Conservation (phyloP, 768 basidiomycete species). For the Mycena sanguinolenta region DNA sequence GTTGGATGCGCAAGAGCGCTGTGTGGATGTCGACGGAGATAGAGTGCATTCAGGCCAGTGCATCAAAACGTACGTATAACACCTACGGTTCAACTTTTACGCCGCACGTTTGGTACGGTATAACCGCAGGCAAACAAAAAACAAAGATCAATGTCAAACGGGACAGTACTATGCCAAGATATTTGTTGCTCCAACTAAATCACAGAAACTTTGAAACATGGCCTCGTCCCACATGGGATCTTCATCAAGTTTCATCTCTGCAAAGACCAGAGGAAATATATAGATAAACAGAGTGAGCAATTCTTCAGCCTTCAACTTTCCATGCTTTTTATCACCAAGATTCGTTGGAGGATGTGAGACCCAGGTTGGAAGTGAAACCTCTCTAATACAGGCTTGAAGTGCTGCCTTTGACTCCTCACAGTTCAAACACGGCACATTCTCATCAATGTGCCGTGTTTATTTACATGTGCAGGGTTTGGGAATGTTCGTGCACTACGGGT, state of each 20-base stretch:
- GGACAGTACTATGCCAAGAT: background rate
- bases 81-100: background rate
- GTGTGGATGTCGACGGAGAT: background rate
- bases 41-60: background rate
- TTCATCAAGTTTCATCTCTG: slow-evolving; percentile 23
- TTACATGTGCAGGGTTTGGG: too few species aligned
- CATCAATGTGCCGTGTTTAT: too few species aligned
- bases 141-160: slow-evolving; percentile 1
- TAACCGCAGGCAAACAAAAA: background rate
- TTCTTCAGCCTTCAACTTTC: slow-evolving; percentile 40
- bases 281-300: slow-evolving; percentile 30
- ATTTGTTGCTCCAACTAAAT: too few species aligned
- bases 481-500: too few species aligned
- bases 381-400: too few species aligned
- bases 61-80: background rate
- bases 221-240: slow-evolving; percentile 19
- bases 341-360: slow-evolving; percentile 38
- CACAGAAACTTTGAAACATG: background rate
- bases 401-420: too few species aligned
- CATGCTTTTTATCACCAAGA: slow-evolving; percentile 37
- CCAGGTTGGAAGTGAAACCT: too few species aligned
- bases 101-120: background rate
- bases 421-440: too few species aligned
- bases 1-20: slow-evolving; percentile 13
- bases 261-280: slow-evolving; percentile 33